Evolutionary conservation across 345 rosid species (phyloP).

Genomic region (Aquilaria sinensis): DNA sequence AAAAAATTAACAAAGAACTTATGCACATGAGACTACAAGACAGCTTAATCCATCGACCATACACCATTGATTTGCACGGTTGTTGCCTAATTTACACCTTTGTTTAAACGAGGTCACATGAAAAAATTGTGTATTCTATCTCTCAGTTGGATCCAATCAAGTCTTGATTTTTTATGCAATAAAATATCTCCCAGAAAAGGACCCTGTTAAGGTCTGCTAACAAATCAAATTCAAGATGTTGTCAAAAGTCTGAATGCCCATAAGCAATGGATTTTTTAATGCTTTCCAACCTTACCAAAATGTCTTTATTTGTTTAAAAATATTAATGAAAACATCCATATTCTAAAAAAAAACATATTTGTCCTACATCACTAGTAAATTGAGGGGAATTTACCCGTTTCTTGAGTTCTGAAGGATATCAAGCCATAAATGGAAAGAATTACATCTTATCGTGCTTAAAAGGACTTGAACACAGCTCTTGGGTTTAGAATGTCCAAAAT

Average conservation of each 20-base stretch:
- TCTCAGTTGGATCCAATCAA: background rate
- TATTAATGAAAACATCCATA: background rate
- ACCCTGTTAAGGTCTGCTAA: background rate
- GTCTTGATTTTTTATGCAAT: background rate
- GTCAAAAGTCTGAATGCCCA: background rate
- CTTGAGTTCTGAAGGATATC: no score
- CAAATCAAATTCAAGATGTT: background rate
- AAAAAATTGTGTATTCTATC: background rate
- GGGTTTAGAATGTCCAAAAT: no score
- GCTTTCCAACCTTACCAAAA: background rate
- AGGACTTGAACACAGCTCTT: no score
- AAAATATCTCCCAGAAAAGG: background rate
- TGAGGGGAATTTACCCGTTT: no score
- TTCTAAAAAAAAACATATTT: background rate
- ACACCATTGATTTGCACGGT: no score
- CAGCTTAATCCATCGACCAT: background rate
- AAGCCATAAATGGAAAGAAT: no score
- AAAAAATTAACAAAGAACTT: background rate
- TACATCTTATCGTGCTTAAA: no score
- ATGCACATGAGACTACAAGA: background rate
- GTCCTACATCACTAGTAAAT: background rate
- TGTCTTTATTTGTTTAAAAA: no score
- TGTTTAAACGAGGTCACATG: background rate
- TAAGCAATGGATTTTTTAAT: background rate
- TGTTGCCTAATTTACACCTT: background rate